A percentile compares a stretch with the other conserved stretches of the same genome.
Evolutionary conservation across 2,329 filamentous ascomycete species (phyloP).

Genomic region (Botrytis hyacinthi): DNA sequence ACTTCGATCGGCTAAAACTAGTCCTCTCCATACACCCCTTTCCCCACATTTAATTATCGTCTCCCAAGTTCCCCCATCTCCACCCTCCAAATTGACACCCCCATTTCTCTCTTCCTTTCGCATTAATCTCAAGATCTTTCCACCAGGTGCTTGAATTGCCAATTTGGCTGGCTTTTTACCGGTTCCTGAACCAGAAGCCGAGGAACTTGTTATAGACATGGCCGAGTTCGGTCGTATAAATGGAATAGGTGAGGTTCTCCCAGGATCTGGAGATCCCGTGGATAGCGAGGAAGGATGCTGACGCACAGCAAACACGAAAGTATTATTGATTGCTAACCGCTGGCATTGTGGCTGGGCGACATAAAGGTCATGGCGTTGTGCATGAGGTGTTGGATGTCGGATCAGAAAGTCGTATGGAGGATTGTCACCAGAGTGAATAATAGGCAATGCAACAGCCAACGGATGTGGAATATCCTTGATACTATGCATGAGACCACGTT

Average conservation of each 20-base stretch:
- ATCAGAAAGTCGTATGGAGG: slow-evolving; percentile 91
- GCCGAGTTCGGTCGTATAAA: slow-evolving; percentile 60
- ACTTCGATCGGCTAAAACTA: slow-evolving; percentile 79
- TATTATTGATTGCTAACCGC: slow-evolving; percentile 87
- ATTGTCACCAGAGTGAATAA: slow-evolving; percentile 88
- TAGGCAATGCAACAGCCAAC: slow-evolving; percentile 82
- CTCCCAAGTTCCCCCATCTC: slow-evolving; percentile 78
- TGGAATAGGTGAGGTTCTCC: slow-evolving; percentile 52
- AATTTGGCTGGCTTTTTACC: slow-evolving; percentile 88
- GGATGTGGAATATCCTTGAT: slow-evolving; percentile 95
- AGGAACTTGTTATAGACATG: slow-evolving; percentile 62
- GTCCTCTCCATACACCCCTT: slow-evolving; percentile 73
- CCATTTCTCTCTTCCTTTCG: slow-evolving; percentile 66
- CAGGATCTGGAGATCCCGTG: slow-evolving; percentile 40
- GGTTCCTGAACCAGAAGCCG: slow-evolving; percentile 55
- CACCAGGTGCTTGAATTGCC: slow-evolving; percentile 88
- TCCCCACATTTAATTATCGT: slow-evolving; percentile 90
- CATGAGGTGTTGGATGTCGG: slow-evolving; percentile 92
- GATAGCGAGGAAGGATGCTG: slow-evolving; percentile 75
- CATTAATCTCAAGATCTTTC: slow-evolving; percentile 89
- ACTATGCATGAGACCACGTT: slow-evolving; percentile 93
- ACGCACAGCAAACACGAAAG: slow-evolving; percentile 93
- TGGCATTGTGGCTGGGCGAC: slow-evolving; percentile 94
- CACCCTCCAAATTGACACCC: slow-evolving; percentile 52
- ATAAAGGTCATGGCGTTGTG: slow-evolving; percentile 95